These are phyloP conservation scores for Nakaseomyces glabratus DNA, from an alignment of 1,139 yeast species.

Conservation along the genomic window DNA sequence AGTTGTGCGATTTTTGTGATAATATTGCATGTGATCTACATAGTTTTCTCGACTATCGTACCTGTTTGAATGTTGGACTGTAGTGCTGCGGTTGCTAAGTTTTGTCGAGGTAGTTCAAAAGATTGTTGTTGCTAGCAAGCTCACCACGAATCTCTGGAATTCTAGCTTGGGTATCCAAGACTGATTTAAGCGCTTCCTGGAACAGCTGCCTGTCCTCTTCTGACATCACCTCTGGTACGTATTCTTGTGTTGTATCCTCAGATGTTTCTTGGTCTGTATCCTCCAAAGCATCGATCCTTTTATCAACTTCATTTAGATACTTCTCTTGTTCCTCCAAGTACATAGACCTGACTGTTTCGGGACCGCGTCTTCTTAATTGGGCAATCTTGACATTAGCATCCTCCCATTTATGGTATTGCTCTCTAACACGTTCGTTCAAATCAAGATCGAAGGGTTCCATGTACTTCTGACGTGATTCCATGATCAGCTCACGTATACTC, in stretches of 20 bases:
- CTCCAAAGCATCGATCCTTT: conserved; percentile 15
- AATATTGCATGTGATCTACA: too few relatives aligned
- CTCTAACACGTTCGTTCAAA: conserved; percentile 46
- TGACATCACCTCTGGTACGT: conserved; percentile 8
- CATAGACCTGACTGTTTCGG: conserved; percentile 29
- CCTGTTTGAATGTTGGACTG: too few relatives aligned
- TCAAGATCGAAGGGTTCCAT: conserved; percentile 58
- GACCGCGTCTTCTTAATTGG: conserved; percentile 44
- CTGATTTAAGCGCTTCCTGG: conserved; percentile 6
- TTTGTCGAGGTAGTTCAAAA: conserved; percentile 16
- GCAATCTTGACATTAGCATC: conserved; percentile 48
- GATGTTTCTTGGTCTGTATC: conserved; percentile 5
- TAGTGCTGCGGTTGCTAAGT: too few relatives aligned
- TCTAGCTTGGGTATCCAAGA: conserved; percentile 15
- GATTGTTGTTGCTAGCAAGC: not conserved
- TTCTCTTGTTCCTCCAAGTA: conserved; percentile 25
- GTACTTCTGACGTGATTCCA: conserved; percentile 25
- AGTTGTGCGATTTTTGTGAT: too few relatives aligned
- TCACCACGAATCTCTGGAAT: conserved; percentile 19
- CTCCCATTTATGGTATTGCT: conserved; percentile 47
- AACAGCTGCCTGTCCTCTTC: conserved; percentile 4
- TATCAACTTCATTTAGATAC: conserved; percentile 22
- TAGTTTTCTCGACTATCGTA: too few relatives aligned
- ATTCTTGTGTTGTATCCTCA: conserved; percentile 13
- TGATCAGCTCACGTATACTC: conserved; percentile 13